These are phyloP conservation scores for Neofusicoccum kwambonambiense DNA, from an alignment of 2,329 filamentous ascomycete species.

Conservation along the genomic window DNA sequence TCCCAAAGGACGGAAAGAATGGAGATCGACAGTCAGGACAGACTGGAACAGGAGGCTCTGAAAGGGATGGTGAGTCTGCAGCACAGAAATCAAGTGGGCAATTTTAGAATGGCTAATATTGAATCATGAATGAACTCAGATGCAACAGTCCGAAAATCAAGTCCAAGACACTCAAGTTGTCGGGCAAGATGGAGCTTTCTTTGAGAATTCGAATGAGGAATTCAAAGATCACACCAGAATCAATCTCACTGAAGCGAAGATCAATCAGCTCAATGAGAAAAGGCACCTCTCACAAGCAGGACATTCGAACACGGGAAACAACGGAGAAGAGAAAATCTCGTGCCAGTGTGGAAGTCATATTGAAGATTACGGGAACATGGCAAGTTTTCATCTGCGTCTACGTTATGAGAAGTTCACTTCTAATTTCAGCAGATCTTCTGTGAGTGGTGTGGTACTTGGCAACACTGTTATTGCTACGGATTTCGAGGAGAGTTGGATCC, in stretches of 20 bases:
- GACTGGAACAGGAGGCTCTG: not conserved
- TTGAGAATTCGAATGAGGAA: not conserved
- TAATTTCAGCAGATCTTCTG: constrained; percentile 42
- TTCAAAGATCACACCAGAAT: not conserved
- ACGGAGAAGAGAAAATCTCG: constrained; percentile 25
- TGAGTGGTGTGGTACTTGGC: constrained; percentile 44
- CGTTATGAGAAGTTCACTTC: not conserved
- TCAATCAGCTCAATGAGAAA: constrained; percentile 21
- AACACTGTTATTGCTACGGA: constrained; percentile 50
- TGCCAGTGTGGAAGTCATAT: constrained; percentile 45
- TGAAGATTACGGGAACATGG: constrained; percentile 42
- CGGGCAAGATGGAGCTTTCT: not conserved
- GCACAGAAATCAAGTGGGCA: not conserved
- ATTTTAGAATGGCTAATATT: not conserved
- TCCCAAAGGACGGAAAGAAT: not conserved
- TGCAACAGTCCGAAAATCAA: not conserved
- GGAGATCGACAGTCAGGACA: not conserved
- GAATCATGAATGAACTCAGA: too few species aligned
- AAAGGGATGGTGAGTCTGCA: not conserved
- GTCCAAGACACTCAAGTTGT: not conserved
- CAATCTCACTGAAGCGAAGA: constrained; percentile 20
- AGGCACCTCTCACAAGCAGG: not conserved
- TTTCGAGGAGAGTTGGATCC: constrained; percentile 26
- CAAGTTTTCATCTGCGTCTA: constrained; percentile 26
- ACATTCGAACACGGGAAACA: not conserved